phyloP scores from a whole-genome alignment of 306 rosid species.

The Vigna angularis region DNA sequence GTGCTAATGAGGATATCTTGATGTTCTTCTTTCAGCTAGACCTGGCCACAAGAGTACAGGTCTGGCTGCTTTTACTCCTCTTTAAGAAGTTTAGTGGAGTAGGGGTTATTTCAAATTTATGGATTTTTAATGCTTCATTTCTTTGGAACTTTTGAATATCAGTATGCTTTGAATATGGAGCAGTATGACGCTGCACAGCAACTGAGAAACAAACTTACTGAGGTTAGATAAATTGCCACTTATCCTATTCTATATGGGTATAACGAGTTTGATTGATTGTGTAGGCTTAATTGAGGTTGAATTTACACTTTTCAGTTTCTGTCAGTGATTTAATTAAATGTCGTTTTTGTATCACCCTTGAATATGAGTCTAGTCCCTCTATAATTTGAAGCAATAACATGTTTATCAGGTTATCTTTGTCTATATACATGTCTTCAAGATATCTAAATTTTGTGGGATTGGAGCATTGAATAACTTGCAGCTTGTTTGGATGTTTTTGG shows the following conservation, averaged over 20 bases:
- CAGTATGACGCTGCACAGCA: slow-evolving; percentile 87
- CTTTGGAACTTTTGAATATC: slow-evolving; percentile 47
- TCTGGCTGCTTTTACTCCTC: slow-evolving; percentile 38
- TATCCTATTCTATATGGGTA: background rate
- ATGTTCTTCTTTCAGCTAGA: slow-evolving; percentile 89
- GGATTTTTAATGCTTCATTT: slow-evolving; percentile 24
- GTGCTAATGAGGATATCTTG: slow-evolving; percentile 86
- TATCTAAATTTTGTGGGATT: slow-evolving; percentile 35
- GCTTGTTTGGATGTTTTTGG: slow-evolving; percentile 46
- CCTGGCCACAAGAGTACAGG: slow-evolving; percentile 96
- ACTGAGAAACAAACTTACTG: slow-evolving; percentile 85
- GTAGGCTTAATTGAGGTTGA: slow-evolving; percentile 23
- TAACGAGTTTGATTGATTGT: slow-evolving; percentile 26
- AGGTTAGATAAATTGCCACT: slow-evolving; percentile 59
- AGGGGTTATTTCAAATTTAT: slow-evolving; percentile 16
- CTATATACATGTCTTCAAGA: slow-evolving; percentile 3
- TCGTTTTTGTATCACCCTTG: background rate
- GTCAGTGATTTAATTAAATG: slow-evolving; percentile 4
- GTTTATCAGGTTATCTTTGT: slow-evolving; percentile 3
- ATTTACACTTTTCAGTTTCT: slow-evolving; percentile 20
- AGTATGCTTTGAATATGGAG: slow-evolving; percentile 88
- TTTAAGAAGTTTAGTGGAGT: slow-evolving; percentile 7
- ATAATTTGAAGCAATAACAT: slow-evolving; percentile 5
- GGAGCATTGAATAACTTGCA: slow-evolving; percentile 41
- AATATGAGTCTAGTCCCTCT: slow-evolving; percentile 22